Conservation (phyloP, 2,329 filamentous ascomycete genomes). For the Phyllosticta citrichinensis region DNA sequence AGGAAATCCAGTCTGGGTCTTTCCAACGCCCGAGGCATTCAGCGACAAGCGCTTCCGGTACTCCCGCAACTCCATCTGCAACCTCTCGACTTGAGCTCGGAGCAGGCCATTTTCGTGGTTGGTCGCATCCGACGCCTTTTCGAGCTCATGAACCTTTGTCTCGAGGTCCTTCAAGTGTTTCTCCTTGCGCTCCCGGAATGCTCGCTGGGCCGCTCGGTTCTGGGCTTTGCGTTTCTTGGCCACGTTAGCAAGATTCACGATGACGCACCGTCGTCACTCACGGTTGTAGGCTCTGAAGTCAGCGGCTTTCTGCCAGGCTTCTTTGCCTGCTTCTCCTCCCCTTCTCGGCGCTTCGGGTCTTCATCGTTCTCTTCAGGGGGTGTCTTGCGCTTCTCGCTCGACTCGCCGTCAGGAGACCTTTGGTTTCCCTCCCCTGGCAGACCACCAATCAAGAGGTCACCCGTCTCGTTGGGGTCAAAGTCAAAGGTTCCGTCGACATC, state of each 20-base stretch:
- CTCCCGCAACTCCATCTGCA: slow-evolving; percentile 76
- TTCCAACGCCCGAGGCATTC: slow-evolving; percentile 38
- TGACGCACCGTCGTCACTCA: slow-evolving; percentile 43
- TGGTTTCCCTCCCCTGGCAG: slow-evolving; percentile 51
- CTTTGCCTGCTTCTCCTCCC: slow-evolving; percentile 78
- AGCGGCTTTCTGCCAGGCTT: slow-evolving; percentile 94
- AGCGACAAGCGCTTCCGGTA: slow-evolving; percentile 79
- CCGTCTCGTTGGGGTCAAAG: slow-evolving; percentile 53
- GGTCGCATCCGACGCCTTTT: slow-evolving; percentile 72
- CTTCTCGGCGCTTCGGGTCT: slow-evolving; percentile 66
- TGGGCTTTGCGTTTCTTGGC: slow-evolving; percentile 86
- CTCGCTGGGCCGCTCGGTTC: slow-evolving; percentile 83
- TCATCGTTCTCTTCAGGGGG: slow-evolving; percentile 50
- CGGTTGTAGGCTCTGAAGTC: slow-evolving; percentile 89
- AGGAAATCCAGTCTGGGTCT: slow-evolving; percentile 34
- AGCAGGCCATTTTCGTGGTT: slow-evolving; percentile 79
- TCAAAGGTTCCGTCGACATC: slow-evolving; percentile 67
- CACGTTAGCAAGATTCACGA: slow-evolving; percentile 16
- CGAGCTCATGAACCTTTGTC: slow-evolving; percentile 53
- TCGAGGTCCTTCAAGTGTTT: slow-evolving; percentile 81
- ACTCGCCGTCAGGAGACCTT: neutral
- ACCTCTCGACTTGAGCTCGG: slow-evolving; percentile 76
- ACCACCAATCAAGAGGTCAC: slow-evolving; percentile 62
- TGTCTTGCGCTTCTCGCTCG: slow-evolving; percentile 60
- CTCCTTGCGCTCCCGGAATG: slow-evolving; percentile 91